Percentiles rank a stretch among this genome's conserved stretches.
Evolutionary conservation across 257 asterid genomes (phyloP).

Genomic region (Rhazya stricta): DNA sequence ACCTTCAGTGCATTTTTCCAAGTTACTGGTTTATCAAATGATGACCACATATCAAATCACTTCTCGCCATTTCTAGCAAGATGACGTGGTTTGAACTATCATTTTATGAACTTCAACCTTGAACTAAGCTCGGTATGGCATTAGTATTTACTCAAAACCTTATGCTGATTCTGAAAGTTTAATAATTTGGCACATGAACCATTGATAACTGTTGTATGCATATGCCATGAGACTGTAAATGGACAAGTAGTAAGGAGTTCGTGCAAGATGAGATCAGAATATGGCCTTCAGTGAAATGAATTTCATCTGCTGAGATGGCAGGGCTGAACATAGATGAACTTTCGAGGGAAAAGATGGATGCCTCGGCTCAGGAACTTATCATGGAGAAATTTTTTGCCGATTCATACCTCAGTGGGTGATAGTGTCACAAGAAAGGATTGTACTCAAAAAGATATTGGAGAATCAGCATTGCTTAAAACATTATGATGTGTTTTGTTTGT

Average conservation of each 20-base stretch:
- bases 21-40: not conserved
- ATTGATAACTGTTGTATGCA: too few species aligned
- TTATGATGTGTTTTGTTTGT: not conserved
- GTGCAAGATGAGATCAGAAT: not conserved
- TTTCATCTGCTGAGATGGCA: conserved; percentile 12
- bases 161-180: too few species aligned
- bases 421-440: not conserved
- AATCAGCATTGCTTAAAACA: not conserved
- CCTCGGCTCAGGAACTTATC: conserved; percentile 49
- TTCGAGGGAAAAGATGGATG: conserved; percentile 71
- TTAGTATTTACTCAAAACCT: too few species aligned
- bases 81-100: not conserved
- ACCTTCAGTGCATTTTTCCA: not conserved
- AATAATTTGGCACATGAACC: too few species aligned
- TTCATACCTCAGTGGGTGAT: conserved; percentile 45
- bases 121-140: too few species aligned
- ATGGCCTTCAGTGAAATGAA: not conserved
- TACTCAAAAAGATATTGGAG: not conserved
- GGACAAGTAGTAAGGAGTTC: not conserved
- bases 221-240: not conserved
- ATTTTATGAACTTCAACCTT: too few species aligned
- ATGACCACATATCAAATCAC: not conserved
- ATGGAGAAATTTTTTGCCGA: conserved; percentile 66
- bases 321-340: conserved; percentile 59
- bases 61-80: not conserved